Evolutionary conservation across 176 grass and related monocot species (phyloP).

Genomic region (Ensete glaucum): DNA sequence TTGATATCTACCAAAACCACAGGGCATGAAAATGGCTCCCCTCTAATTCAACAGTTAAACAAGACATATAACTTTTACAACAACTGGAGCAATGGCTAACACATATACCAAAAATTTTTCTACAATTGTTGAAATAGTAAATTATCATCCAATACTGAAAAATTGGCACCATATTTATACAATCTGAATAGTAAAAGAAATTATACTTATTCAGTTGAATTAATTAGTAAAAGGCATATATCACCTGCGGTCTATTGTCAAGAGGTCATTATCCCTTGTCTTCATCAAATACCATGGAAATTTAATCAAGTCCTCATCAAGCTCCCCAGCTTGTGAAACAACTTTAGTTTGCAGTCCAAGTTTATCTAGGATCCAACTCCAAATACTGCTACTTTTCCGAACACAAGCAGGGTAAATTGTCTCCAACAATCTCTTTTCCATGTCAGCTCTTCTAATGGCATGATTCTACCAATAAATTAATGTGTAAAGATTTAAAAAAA

Average conservation of each 20-base stretch:
- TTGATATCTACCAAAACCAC: not conserved
- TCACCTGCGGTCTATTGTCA: slow-evolving; percentile 56
- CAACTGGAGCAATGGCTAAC: not conserved
- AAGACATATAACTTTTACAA: no score
- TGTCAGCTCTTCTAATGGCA: slow-evolving; percentile 78
- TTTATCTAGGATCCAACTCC: slow-evolving; percentile 77
- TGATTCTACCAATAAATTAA: slow-evolving; percentile 41
- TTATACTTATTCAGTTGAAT: not conserved
- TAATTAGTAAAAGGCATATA: not conserved
- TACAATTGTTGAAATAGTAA: not conserved
- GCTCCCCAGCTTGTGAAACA: slow-evolving; percentile 26
- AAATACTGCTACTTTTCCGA: slow-evolving; percentile 42
- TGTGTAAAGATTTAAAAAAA: slow-evolving; percentile 2
- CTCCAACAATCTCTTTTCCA: slow-evolving; percentile 56
- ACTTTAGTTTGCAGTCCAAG: slow-evolving; percentile 57
- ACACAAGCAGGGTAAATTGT: slow-evolving; percentile 55
- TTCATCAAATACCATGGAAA: slow-evolving; percentile 78
- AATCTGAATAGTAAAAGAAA: no score
- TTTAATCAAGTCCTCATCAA: slow-evolving; percentile 33
- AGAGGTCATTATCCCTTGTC: slow-evolving; percentile 46
- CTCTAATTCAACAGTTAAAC: slow-evolving; percentile 1
- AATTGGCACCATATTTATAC: no score
- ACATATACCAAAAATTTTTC: not conserved
- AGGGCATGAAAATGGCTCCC: not conserved
- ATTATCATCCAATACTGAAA: not conserved